Base-by-base conservation (phyloP, 495 filamentous ascomycete genomes). In the Talaromyces nanjingensis region DNA sequence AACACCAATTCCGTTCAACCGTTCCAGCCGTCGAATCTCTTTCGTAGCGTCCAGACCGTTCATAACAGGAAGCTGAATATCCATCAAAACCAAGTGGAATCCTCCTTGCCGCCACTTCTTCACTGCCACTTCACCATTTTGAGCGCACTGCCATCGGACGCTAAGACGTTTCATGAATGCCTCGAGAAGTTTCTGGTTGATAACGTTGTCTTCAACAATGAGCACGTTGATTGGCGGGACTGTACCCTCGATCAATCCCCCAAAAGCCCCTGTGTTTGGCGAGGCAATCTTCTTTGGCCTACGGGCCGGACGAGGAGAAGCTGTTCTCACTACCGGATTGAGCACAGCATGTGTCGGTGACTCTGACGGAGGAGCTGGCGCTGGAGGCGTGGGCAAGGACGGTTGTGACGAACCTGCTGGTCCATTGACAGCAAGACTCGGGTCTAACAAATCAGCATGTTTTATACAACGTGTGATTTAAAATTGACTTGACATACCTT, bases 1-100 rank as follows among this genome's bases (percentile, higher is more conserved):
- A 31, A 92, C 92, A 62, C 92, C 94, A 69, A 98, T 94, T 31
- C 84, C 87, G 70, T 97, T 98, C 52, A 93, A 81, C 42, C 90
- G 83, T 74, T 98, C 94, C 52, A 98, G 76, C 60, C 96, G 79
- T 65, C 94, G 83, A 57, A 98, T 98, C 78, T 98, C 94, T 67
- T 92, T 92, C 0, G 94, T 98, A n/a, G 94, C 94, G 60, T 97
- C 91, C 62, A 98, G 74, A 1, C 94, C 94, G 68, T 87, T 96
- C 94, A 98, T 98, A 64, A 98, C 90, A 1, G 94, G 94, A 61
- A 98, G 79, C 70, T 98, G 94, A 68, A 98, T 98, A 73, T 98
- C 94, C 94, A 98, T 98, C 62, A 98, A 76, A 29, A 98, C 94
- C 65, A 98, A 77, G 76, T 98, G 94, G 70, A 96, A 98, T n/a